Evolutionary conservation across 805 yeast species (phyloP), one percentile per base, ranked within the genome.

Genomic region (Yamadazyma endophytica): DNA sequence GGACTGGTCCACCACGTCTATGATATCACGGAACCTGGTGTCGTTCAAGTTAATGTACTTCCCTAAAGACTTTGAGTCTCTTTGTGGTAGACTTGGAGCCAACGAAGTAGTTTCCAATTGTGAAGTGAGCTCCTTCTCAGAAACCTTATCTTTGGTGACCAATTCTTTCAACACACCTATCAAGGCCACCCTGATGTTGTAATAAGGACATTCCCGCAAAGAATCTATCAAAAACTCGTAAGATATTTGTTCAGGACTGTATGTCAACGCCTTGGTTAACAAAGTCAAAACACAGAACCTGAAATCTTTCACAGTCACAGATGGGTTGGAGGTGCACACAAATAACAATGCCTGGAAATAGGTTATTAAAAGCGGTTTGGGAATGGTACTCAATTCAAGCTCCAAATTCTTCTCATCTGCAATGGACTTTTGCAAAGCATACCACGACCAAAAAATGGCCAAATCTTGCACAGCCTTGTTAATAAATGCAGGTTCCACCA

Each of bases 101-200:
- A n/a, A n/a, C n/a, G n/a, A n/a, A n/a, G n/a, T n/a, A n/a, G n/a
- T n/a, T n/a, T n/a, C 12, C n/a, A n/a, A n/a, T n/a, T n/a, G n/a
- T n/a, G n/a, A n/a, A n/a, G n/a, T n/a, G n/a, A 24, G 15, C 13
- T 21, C 31, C 11, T 26, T 23, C 6, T 29, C 34, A n/a, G 11
- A 7, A 2, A 9, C 22, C 20, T 43, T 47, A n/a, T 44, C 42
- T 39, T 72, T 68, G 4, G 70, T 44, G 42, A 78, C 53, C 40
- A 87, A 63, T 43, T 80, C 86, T 51, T 82, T 86, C 47, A 87
- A 68, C 15, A 86, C 76, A 4, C 80, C 75, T 12, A 86, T 70
- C 21, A 77, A 57, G 3, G 77, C 77, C 15, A 80, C 66, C 43
- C 77, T 77, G 14, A 75, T 73, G 23, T 72, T 70, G 23, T 69